A percentile compares a stretch with the other conserved stretches of the same genome.
phyloP scores from a whole-genome alignment of 352 stramenopile species.

The Phytophthora podocarpi region DNA sequence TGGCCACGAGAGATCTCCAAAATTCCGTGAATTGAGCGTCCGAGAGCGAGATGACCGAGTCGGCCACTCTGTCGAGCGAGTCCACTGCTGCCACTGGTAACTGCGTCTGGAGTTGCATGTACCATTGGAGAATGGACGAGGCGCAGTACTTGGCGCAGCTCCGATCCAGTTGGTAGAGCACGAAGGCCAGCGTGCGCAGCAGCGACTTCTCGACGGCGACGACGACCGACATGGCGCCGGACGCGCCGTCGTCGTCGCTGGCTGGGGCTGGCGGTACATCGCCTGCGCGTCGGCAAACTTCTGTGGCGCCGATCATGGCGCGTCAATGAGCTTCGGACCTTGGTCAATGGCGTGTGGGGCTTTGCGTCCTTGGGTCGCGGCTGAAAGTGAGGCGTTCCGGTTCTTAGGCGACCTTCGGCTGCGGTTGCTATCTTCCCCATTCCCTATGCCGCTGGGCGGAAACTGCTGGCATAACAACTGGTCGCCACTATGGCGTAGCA shows the following conservation, averaged over 20 bases:
- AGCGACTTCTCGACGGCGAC: conserved; percentile 63
- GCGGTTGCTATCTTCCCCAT: conserved; percentile 20
- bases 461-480: conserved; percentile 17
- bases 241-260: conserved; percentile 19
- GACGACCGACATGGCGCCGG: conserved; percentile 51
- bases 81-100: conserved; percentile 54
- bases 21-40: conserved; percentile 70
- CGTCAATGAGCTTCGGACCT: background rate
- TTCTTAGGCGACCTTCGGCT: conserved; percentile 6
- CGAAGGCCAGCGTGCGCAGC: conserved; percentile 66
- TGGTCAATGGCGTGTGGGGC: background rate
- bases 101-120: conserved; percentile 63
- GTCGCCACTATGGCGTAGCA: background rate
- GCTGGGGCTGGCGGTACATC: conserved; percentile 7
- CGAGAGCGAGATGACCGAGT: conserved; percentile 66
- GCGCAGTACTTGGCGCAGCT: conserved; percentile 64
- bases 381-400: conserved; percentile 23
- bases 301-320: conserved; percentile 23
- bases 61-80: conserved; percentile 52
- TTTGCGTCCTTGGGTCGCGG: background rate
- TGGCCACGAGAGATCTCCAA: conserved; percentile 64
- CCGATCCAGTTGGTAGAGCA: conserved; percentile 67
- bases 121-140: conserved; percentile 64
- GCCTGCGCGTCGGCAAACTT: conserved; percentile 16
- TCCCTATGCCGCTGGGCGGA: conserved; percentile 21